Evolutionary conservation across 345 rosid species (phyloP).

Genomic region (Aquilaria sinensis): DNA sequence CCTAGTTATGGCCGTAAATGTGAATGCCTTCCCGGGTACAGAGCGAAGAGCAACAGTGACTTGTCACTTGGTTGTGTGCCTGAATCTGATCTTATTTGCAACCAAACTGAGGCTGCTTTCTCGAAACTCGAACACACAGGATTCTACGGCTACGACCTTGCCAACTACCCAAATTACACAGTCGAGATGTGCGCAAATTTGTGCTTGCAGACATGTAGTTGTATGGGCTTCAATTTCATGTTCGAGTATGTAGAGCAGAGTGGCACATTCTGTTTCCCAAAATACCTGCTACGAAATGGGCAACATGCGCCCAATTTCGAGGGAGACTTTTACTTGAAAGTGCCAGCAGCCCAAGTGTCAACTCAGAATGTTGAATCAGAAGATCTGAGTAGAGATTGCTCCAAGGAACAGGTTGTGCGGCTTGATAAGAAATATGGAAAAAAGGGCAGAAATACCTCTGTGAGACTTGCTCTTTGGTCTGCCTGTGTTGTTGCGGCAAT

Average conservation of each 20-base stretch:
- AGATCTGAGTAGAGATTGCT: background rate
- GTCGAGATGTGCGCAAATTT: slow-evolving; percentile 1
- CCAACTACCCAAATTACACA: background rate
- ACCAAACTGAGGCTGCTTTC: background rate
- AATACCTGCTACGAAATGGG: slow-evolving; percentile 20
- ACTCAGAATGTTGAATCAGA: background rate
- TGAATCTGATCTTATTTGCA: slow-evolving; percentile 15
- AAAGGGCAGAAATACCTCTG: background rate
- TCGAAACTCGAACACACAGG: slow-evolving; percentile 9
- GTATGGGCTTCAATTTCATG: slow-evolving; percentile 20
- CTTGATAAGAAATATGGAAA: background rate
- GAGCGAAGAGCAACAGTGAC: slow-evolving; percentile 7
- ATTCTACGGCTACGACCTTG: slow-evolving; percentile 21
- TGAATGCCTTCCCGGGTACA: slow-evolving; percentile 29
- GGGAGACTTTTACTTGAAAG: slow-evolving; percentile 18
- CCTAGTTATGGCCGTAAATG: slow-evolving; percentile 16
- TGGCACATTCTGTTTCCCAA: slow-evolving; percentile 11
- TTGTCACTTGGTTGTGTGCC: slow-evolving; percentile 30
- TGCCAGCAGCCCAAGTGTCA: slow-evolving; percentile 7
- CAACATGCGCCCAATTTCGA: slow-evolving; percentile 8
- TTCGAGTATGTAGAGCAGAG: no score
- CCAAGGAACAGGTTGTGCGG: background rate
- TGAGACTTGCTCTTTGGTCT: no score
- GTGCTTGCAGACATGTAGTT: slow-evolving; percentile 13
- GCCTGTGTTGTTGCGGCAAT: no score